A percentile compares a stretch with the other conserved stretches of the same genome.
These are phyloP conservation scores for Penicillium goetzii DNA, from an alignment of 495 filamentous ascomycete genomes.

Conservation along the genomic window DNA sequence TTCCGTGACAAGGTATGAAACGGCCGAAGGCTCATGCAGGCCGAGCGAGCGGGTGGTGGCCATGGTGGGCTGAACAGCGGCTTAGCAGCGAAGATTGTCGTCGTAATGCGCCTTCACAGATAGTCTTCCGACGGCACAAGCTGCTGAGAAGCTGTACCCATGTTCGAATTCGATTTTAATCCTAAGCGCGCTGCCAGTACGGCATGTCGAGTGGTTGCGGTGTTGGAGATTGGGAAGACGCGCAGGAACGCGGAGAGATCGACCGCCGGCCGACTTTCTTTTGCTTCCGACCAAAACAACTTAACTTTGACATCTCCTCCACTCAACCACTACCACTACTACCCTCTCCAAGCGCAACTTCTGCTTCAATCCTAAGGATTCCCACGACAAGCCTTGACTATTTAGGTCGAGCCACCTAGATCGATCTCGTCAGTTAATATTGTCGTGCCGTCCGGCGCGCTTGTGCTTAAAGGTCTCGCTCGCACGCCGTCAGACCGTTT, in stretches of 20 bases:
- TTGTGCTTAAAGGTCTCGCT: slow-evolving; percentile 25
- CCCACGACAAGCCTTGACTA: not conserved
- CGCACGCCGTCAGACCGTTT: slow-evolving; percentile 19
- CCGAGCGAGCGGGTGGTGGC: slow-evolving; percentile 86
- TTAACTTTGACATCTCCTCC: slow-evolving; percentile 23
- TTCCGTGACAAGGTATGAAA: slow-evolving; percentile 83
- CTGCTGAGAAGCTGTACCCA: slow-evolving; percentile 25
- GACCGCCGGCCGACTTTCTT: slow-evolving; percentile 23
- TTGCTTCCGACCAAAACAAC: slow-evolving; percentile 34
- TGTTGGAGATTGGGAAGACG: slow-evolving; percentile 27
- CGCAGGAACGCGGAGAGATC: slow-evolving; percentile 37
- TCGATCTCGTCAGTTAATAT: slow-evolving; percentile 8
- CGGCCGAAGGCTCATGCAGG: slow-evolving; percentile 79
- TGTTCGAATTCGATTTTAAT: slow-evolving; percentile 13
- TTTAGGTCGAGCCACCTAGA: slow-evolving; percentile 6
- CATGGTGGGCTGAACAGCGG: slow-evolving; percentile 57
- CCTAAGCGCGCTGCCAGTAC: slow-evolving; percentile 7
- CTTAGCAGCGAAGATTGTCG: slow-evolving; percentile 28
- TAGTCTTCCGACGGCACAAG: slow-evolving; percentile 21
- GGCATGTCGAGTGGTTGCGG: slow-evolving; percentile 26
- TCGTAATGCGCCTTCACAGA: slow-evolving; percentile 29
- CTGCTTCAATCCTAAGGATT: not conserved
- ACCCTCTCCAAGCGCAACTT: slow-evolving; percentile 7
- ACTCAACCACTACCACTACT: slow-evolving; percentile 20
- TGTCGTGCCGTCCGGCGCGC: slow-evolving; percentile 31